Percentiles rank a stretch among this genome's conserved stretches.
Evolutionary conservation across 2,329 filamentous ascomycete genomes (phyloP).

Genomic region (Parafenestella ontariensis): DNA sequence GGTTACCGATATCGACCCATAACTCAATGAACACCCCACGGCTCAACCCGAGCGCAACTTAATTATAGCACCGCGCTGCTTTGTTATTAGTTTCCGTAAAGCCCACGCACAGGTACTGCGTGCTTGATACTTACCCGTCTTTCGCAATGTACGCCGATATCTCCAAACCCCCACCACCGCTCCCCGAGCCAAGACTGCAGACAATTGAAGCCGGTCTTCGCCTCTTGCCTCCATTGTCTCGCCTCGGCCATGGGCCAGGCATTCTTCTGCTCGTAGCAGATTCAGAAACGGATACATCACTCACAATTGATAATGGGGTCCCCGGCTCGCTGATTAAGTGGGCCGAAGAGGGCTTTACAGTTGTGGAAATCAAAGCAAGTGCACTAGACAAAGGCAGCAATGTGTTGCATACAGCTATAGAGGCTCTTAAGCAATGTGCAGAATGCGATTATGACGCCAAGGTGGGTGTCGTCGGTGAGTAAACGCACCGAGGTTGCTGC

Average conservation of each 20-base stretch:
- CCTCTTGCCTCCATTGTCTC: conserved; percentile 9
- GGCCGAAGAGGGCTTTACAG: conserved; percentile 69
- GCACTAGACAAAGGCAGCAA: conserved; percentile 6
- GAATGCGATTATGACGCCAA: conserved; percentile 5
- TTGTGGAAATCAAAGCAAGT: conserved; percentile 15
- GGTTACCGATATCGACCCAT: background rate
- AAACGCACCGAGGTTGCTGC: background rate
- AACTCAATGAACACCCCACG: background rate
- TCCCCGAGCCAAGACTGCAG: conserved; percentile 4
- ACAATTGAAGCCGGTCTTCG: conserved; percentile 7
- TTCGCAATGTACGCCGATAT: conserved; percentile 7
- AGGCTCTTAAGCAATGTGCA: conserved; percentile 7
- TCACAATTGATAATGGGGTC: conserved; percentile 14
- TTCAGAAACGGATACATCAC: conserved; percentile 19
- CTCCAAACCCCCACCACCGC: conserved; percentile 13
- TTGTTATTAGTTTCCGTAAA: background rate
- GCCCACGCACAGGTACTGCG: background rate
- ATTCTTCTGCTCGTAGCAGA: conserved; percentile 13
- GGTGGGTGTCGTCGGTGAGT: background rate
- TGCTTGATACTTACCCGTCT: background rate
- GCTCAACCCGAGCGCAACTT: background rate
- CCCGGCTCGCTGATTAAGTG: conserved; percentile 59
- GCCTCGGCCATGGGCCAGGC: conserved; percentile 13
- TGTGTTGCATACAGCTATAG: conserved; percentile 3
- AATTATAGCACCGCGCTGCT: background rate